Evolutionary conservation across 805 yeast species (phyloP).

Genomic region (Wickerhamiella kurtzmanii): DNA sequence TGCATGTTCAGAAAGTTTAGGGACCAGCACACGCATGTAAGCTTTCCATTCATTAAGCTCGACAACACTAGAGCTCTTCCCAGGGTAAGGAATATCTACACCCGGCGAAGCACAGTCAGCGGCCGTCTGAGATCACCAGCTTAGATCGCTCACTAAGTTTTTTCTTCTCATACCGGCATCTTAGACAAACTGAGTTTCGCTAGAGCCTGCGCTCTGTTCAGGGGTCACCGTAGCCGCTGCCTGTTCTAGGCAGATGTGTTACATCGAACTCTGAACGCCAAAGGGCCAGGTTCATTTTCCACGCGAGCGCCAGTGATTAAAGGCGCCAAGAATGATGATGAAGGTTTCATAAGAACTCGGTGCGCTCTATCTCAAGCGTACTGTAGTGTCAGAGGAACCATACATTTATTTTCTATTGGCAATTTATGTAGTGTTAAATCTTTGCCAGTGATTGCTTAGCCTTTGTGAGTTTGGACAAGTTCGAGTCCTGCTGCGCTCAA

Average conservation of each 20-base stretch:
- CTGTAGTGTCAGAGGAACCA: conserved; percentile 26
- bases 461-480: too few species aligned
- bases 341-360: conserved; percentile 24
- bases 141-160: too few species aligned
- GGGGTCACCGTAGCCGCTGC: not conserved
- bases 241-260: conserved; percentile 13
- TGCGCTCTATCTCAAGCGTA: conserved; percentile 15
- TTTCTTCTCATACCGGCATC: conserved; percentile 5
- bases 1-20: too few species aligned
- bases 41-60: too few species aligned
- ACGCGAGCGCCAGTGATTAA: conserved; percentile 22
- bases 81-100: too few species aligned
- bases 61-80: too few species aligned
- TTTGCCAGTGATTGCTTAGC: too few species aligned
- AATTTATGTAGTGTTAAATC: too few species aligned
- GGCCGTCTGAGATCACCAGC: too few species aligned
- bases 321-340: conserved; percentile 19
- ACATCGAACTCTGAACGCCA: not conserved
- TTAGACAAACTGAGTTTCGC: conserved; percentile 22
- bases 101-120: too few species aligned
- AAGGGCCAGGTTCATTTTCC: conserved; percentile 4
- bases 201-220: conserved; percentile 3
- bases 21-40: too few species aligned
- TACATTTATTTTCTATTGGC: conserved; percentile 17
- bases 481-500: too few species aligned